Evolutionary conservation across 192 early-diverging fungal species (phyloP).

Genomic region (Umbelopsis ramanniana): DNA sequence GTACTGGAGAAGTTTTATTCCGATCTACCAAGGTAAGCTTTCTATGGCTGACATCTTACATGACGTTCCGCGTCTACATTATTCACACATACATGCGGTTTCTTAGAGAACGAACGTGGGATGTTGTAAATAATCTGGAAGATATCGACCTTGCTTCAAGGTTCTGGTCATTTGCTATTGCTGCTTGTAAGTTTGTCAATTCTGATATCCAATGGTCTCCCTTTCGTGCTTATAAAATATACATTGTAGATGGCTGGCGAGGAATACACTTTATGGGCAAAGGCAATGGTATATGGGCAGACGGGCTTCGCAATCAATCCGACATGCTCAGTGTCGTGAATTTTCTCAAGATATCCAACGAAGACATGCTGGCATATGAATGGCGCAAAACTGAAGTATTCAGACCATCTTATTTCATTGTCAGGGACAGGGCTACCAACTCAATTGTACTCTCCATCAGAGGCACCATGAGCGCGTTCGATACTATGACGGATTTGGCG

Average conservation of each 20-base stretch:
- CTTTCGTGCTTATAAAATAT: not conserved
- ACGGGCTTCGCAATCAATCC: conserved; percentile 66
- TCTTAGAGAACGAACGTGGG: conserved; percentile 40
- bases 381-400: conserved; percentile 68
- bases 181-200: conserved; percentile 31
- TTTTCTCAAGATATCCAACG: conserved; percentile 62
- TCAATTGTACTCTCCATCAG: conserved; percentile 70
- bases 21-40: conserved; percentile 33
- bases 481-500: conserved; percentile 75
- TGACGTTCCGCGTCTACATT: not conserved
- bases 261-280: conserved; percentile 76
- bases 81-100: not conserved
- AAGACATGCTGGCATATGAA: conserved; percentile 71
- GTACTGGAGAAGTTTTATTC: conserved; percentile 69
- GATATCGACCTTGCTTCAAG: conserved; percentile 35
- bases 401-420: conserved; percentile 73
- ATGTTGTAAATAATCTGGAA: conserved; percentile 40
- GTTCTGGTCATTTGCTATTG: conserved; percentile 54
- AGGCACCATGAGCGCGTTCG: conserved; percentile 76
- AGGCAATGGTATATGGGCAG: conserved; percentile 66
- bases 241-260: conserved; percentile 57
- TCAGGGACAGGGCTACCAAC: conserved; percentile 61
- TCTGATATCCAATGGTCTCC: not conserved
- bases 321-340: conserved; percentile 67
- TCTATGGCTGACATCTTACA: not conserved